Evolutionary conservation across 805 yeast genomes (phyloP).

Genomic region (Scheffersomyces coipomensis): DNA sequence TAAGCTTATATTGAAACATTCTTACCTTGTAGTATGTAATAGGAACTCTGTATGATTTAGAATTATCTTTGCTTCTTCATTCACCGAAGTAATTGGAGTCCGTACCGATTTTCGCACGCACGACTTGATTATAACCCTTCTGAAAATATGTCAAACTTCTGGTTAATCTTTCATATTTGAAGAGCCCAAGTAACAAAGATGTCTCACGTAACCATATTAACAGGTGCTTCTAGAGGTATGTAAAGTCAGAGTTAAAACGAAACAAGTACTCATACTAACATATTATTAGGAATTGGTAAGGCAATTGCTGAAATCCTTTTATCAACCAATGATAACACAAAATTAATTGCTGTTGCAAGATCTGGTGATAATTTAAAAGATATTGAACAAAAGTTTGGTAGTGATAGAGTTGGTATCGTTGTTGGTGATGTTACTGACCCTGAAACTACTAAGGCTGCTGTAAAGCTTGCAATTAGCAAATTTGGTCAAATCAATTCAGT

Average conservation of each 20-base stretch:
- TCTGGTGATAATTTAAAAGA: slow-evolving; percentile 46
- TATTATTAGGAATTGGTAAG: slow-evolving; percentile 69
- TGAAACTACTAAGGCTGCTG: slow-evolving; percentile 30
- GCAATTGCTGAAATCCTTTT: slow-evolving; percentile 60
- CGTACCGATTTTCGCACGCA: too few species aligned
- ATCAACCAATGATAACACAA: slow-evolving; percentile 24
- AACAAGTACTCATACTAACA: slow-evolving; percentile 7
- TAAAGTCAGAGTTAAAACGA: slow-evolving; percentile 4
- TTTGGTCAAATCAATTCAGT: slow-evolving; percentile 64
- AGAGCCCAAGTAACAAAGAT: too few species aligned
- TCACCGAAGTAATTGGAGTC: too few species aligned
- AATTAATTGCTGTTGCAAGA: slow-evolving; percentile 74
- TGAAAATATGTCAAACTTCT: too few species aligned
- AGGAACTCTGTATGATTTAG: too few species aligned
- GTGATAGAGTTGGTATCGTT: slow-evolving; percentile 47
- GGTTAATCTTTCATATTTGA: too few species aligned
- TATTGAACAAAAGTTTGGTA: slow-evolving; percentile 44
- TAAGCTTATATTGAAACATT: too few species aligned
- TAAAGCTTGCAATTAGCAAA: slow-evolving; percentile 43
- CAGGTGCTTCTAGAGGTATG: slow-evolving; percentile 64
- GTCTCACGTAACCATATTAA: slow-evolving; percentile 44
- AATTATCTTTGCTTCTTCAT: too few species aligned
- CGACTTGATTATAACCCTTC: too few species aligned
- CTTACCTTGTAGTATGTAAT: too few species aligned
- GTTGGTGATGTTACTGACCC: slow-evolving; percentile 61